Evolutionary conservation across 768 basidiomycete species (phyloP), one percentile per base, ranked within the genome.

Genomic region (Suillus variegatus): DNA sequence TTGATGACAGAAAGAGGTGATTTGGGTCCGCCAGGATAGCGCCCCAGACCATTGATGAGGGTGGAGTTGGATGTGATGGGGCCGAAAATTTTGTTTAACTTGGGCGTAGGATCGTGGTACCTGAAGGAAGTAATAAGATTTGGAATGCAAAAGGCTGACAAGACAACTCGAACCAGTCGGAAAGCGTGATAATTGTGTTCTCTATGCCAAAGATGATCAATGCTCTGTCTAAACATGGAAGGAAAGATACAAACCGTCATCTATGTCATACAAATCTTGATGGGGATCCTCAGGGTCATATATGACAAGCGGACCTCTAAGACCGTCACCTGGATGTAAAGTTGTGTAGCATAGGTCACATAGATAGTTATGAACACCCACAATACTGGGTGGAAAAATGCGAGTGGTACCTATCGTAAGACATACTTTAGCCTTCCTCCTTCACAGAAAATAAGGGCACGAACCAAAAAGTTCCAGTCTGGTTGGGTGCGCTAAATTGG

Each of bases 231-330:
- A 6, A 20, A 16, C 2, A 60, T 60, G 8, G 63, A 62, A 51
- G 44, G 12, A 57, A 58, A 43, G 38, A 32, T 22, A 66, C 67
- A 49, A 35, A 82, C 82, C 82, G 69, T 85, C 76, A 63, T 84
- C 83, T 14, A 82, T 73, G 64, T 84, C 83, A 65, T 85, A 84
- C 20, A 84, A 63, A 13, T 69, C 43, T 2, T 63, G 68, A 61
- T 75, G 76, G 18, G 84, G 84, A 65, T 85, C 83, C 16, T 77
- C 38, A 20, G 81, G 80, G 70, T 84, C 83, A 65, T 83, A 84
- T 38, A 84, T 77, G 10, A 84, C 72, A 49, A 84, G 64, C 0
- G 81, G 74, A 18, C 82, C 82, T 20, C 80, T 76, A 32, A 80
- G 70, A 18, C 82, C 80, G 44, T 83, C 82, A 54, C 58, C 58